Evolutionary conservation across 2,329 filamentous ascomycete species (phyloP).

Genomic region (Phaeosphaeria sp.): DNA sequence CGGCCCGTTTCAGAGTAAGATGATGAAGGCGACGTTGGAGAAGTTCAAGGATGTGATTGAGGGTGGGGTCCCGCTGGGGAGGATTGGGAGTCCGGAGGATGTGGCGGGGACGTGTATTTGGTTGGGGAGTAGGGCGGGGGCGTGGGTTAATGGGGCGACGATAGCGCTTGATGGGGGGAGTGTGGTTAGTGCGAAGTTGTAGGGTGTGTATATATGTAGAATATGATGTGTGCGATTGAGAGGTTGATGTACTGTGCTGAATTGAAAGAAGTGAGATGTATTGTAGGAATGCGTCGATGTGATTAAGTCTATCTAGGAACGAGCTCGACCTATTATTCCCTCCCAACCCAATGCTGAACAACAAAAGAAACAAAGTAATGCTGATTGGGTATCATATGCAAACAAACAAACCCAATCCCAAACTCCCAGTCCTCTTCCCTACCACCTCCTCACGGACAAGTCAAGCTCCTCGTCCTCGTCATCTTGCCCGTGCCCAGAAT

Average conservation of each 20-base stretch:
- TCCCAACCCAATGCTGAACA: neutral
- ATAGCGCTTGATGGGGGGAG: slow-evolving; percentile 52
- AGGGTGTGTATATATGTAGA: neutral
- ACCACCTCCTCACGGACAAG: slow-evolving; percentile 30
- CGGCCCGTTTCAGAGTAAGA: slow-evolving; percentile 73
- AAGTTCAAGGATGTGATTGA: slow-evolving; percentile 64
- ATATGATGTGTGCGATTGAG: neutral
- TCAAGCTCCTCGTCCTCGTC: slow-evolving; percentile 38
- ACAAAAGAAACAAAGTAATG: neutral
- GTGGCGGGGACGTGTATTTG: slow-evolving; percentile 76
- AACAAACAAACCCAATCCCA: neutral
- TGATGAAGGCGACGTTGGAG: slow-evolving; percentile 74
- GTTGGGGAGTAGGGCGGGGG: slow-evolving; percentile 70
- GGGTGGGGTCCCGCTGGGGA: slow-evolving; percentile 67
- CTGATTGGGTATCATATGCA: neutral
- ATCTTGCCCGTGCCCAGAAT: slow-evolving; percentile 21
- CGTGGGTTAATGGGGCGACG: slow-evolving; percentile 53
- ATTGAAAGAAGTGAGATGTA: too few species aligned
- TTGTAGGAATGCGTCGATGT: neutral
- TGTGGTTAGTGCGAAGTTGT: slow-evolving; percentile 48
- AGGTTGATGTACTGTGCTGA: neutral
- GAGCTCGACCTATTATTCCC: neutral
- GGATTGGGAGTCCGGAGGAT: slow-evolving; percentile 73
- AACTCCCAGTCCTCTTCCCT: neutral
- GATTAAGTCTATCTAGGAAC: neutral